These are phyloP conservation scores for Trypanosomatidae sp. DNA, from an alignment of 208 protist species.

Conservation along the genomic window DNA sequence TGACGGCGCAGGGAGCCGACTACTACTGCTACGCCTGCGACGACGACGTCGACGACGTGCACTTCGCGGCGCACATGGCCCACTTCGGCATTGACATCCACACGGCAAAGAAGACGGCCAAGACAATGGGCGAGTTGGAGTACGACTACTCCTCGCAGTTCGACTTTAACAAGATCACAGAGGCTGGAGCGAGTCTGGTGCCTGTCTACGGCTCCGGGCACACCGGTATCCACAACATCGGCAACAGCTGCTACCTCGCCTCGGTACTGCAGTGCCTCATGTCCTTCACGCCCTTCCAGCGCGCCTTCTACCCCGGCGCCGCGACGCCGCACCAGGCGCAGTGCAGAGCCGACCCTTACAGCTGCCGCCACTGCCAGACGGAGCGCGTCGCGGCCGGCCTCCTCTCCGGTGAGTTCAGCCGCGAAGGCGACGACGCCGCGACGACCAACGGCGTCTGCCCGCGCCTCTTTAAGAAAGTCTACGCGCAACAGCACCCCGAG, in stretches of 20 bases:
- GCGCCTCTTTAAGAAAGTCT: conserved; percentile 95
- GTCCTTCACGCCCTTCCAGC: conserved; percentile 76
- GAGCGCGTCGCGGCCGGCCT: conserved; percentile 93
- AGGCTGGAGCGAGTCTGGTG: too few relatives aligned
- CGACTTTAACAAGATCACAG: conserved; percentile 93
- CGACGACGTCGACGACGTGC: conserved; percentile 94
- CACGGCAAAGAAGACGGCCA: conserved; percentile 93
- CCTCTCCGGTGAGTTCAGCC: conserved; percentile 91
- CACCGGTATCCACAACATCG: conserved; percentile 96
- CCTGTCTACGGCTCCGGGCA: too few relatives aligned
- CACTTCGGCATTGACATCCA: conserved; percentile 96
- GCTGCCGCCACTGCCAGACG: conserved; percentile 84
- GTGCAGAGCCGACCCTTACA: conserved; percentile 64
- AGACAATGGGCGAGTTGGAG: conserved; percentile 96
- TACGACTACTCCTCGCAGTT: conserved; percentile 96
- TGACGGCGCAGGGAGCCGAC: conserved; percentile 86
- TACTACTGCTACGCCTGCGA: conserved; percentile 96
- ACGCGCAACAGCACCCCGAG: conserved; percentile 93
- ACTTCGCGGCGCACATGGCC: conserved; percentile 93
- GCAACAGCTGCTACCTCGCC: conserved; percentile 98
- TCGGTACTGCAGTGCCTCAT: conserved; percentile 95
- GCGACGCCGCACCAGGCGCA: conserved; percentile 56
- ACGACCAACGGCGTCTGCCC: conserved; percentile 88
- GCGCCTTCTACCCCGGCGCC: too few relatives aligned
- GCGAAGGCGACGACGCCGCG: conserved; percentile 35